Base-by-base conservation (phyloP, 768 basidiomycete species). In the Phallus indusiatus region DNA sequence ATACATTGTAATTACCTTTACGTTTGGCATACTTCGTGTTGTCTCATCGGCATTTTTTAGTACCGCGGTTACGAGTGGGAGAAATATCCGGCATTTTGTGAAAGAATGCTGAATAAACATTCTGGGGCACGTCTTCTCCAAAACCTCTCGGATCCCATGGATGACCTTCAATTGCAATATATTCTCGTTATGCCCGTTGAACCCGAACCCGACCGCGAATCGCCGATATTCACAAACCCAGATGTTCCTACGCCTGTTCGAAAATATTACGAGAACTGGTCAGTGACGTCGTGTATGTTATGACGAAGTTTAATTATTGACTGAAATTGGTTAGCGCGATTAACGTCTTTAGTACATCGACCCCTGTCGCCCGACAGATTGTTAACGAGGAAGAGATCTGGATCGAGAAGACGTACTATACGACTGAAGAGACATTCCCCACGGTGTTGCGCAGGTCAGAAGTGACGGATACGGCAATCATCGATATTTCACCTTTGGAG, bases 1-100 rank as follows among this genome's bases (percentile, higher is more conserved):
- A 60, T 97, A 94, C 73, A 85, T 95, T 61, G 91, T 94, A 71
- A 61, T 80, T 76, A 53, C 3, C 16, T 50, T 18, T 61, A 11
- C 37, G 37, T 54, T 55, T 33, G 54, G 37, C 9, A 51, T 4
- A 17, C 28, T 16, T 6, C 28, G 16, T 52, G 6, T 46, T 11
- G 47, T 64, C 55, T 61, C 54, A 56, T 22, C 46, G 53, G 50
- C 49, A 50, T 28, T 20, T 42, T 21, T 3, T 56, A 93, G 90
- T 94, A 94, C 70, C 90, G 95, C 49, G 95, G 94, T 1, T 89
- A 85, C 67, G 92, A 93, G 67, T 93, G 90, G 92, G 94, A 98
- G 73, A 94, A 90, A 66, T 92, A 85, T 62, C 86, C 85, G 7
- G 81, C 87, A 2, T 92, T 89, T 74, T 91, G 90, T 71, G 93